Evolutionary conservation across 83 land plant species (phyloP).

Genomic region (Picea abies): DNA sequence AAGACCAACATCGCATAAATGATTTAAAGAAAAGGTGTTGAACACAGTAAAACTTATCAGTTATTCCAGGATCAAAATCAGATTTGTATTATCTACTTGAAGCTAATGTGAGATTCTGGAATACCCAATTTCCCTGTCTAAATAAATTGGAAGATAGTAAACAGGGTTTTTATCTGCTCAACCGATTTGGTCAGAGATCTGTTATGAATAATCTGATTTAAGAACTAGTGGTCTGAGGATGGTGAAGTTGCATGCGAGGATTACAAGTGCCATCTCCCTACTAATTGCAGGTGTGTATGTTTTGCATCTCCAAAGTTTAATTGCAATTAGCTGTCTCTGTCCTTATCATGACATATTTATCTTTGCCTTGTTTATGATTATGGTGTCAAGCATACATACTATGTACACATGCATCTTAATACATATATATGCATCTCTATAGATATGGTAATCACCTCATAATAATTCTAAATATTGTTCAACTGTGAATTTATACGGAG

Average conservation of each 20-base stretch:
- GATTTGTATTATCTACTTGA: not conserved
- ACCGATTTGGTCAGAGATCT: not conserved
- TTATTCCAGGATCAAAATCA: not conserved
- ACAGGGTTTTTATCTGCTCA: not conserved
- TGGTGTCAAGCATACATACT: not conserved
- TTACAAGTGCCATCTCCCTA: not conserved
- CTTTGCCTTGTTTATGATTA: not conserved
- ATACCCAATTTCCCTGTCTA: not conserved
- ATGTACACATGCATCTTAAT: not conserved
- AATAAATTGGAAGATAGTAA: not conserved
- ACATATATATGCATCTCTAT: not conserved
- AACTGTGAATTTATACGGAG: no score
- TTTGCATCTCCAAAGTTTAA: not conserved
- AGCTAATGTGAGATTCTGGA: not conserved
- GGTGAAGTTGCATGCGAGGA: not conserved
- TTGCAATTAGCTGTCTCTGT: not conserved
- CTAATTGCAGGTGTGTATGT: not conserved
- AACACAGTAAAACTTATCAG: not conserved
- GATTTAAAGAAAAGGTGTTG: not conserved
- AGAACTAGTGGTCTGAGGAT: not conserved
- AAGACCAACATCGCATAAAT: not conserved
- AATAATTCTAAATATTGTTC: no score
- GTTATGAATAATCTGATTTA: conserved; percentile 6
- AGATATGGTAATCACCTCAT: not conserved
- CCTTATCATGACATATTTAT: not conserved